These are phyloP conservation scores for Magnolia officinalis DNA, from an alignment of 164 flowering plant species.

Conservation along the genomic window DNA sequence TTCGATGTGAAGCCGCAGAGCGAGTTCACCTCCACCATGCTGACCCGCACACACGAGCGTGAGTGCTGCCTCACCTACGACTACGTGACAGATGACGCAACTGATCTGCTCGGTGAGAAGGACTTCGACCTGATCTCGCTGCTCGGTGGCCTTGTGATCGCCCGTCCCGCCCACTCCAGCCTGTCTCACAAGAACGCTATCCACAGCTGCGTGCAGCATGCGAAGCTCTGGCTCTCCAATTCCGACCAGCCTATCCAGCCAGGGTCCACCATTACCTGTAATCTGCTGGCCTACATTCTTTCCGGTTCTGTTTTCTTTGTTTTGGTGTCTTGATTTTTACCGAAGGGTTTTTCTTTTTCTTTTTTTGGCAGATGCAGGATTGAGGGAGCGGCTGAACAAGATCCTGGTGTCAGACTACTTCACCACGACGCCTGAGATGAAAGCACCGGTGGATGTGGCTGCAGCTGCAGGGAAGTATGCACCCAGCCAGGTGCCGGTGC, in stretches of 20 bases:
- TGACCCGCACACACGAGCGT: constrained; percentile 78
- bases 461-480: constrained; percentile 69
- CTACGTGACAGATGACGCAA: constrained; percentile 87
- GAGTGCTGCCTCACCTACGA: constrained; percentile 92
- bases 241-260: constrained; percentile 59
- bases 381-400: constrained; percentile 74
- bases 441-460: constrained; percentile 66
- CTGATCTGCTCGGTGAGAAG: constrained; percentile 69
- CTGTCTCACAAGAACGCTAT: constrained; percentile 81
- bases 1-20: constrained; percentile 79
- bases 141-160: constrained; percentile 54
- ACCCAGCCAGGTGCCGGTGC: constrained; percentile 50
- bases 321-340: constrained; percentile 1
- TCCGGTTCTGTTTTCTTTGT: not conserved
- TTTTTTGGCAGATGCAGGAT: constrained; percentile 50
- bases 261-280: constrained; percentile 61
- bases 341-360: not conserved
- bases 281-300: not conserved
- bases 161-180: constrained; percentile 66
- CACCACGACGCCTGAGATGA: constrained; percentile 82
- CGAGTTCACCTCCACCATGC: constrained; percentile 69
- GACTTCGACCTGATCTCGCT: constrained; percentile 78
- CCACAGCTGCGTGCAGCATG: constrained; percentile 67
- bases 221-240: constrained; percentile 71
- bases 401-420: constrained; percentile 81